Base-by-base conservation (phyloP, 176 grass and related monocot species). In the Olyra latifolia region DNA sequence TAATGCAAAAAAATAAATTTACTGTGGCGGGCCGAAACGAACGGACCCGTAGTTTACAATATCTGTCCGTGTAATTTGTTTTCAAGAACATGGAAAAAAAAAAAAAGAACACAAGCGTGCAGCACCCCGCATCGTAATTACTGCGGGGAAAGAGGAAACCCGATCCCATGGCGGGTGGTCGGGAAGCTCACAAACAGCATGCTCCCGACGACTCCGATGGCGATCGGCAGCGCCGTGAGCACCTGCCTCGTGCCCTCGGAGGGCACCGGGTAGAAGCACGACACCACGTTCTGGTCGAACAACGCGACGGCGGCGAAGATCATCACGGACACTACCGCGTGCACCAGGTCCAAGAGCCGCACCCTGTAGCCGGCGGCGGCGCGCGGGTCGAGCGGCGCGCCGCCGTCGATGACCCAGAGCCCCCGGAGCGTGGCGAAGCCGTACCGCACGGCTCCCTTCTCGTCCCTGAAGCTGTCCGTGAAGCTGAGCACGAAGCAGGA, bases 401-500 rank as follows among this genome's bases (percentile, higher is more conserved):
- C 80, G 3, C 95, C 95, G 52, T 98, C 90, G 58, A 98, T 94
- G 52, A 87, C 86, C 92, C 92, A 93, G 19, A 94, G 58, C 2
- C 92, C 95, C 0, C 76, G 53, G 40, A 20, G 2, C n/a, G 92
- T 98, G 14, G 92, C 90, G 66, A 94, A 59, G 3, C 92, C 95
- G 63, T 98, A 88, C 14, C 90, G 76, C 23, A 98, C 88, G 77
- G 74, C 74, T 32, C 90, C 88, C 5, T 11, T 77, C 47, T 24
- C 74, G 62, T 93, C 95, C 1, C 74, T 57, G 81, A 92, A 98
- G 83, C 89, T 94, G 80, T 94, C 92, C 6, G 91, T 94, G 90
- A 98, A 98, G 83, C 95, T 92, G 66, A 93, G 83, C 48, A 78
- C 53, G 73, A 98, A 89, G 86, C 92, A 93, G 29, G 95, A 98